These are phyloP conservation scores for Monascus purpureus DNA, from an alignment of 495 filamentous ascomycete genomes.

Conservation along the genomic window DNA sequence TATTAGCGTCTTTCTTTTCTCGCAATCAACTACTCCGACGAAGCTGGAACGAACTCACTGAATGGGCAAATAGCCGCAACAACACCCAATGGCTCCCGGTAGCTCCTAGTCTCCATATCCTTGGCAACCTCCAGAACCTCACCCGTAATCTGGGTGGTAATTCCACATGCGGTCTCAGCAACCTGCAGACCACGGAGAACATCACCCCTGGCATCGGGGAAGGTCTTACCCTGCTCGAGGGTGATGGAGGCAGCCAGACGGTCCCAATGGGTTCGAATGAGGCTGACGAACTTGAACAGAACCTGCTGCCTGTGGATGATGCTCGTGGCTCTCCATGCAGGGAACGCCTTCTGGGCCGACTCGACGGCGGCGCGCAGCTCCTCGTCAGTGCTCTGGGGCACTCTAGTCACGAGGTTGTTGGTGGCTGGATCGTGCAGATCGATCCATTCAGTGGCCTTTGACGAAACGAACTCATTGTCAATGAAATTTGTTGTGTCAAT, in stretches of 20 bases:
- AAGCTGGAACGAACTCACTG: constrained; percentile 54
- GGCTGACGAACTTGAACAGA: constrained; percentile 86
- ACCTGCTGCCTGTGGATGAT: constrained; percentile 82
- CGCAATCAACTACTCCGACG: too few relatives aligned
- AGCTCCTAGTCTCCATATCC: constrained; percentile 97
- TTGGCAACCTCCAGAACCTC: constrained; percentile 94
- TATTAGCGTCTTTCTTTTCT: background rate
- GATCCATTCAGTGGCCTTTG: constrained; percentile 67
- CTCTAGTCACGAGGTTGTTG: constrained; percentile 95
- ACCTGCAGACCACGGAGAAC: constrained; percentile 93
- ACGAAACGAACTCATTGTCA: constrained; percentile 76
- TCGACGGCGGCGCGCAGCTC: constrained; percentile 81
- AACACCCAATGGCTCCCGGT: constrained; percentile 84
- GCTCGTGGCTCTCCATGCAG: constrained; percentile 70
- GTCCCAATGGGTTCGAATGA: constrained; percentile 95
- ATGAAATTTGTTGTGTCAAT: constrained; percentile 82
- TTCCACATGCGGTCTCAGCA: constrained; percentile 88
- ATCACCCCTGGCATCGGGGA: constrained; percentile 89
- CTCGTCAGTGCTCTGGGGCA: constrained; percentile 84
- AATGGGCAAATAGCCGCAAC: constrained; percentile 97
- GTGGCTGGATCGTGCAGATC: constrained; percentile 92
- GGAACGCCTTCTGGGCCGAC: constrained; percentile 82
- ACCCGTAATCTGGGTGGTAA: constrained; percentile 84
- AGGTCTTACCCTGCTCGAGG: constrained; percentile 96
- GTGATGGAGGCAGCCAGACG: constrained; percentile 90